phyloP scores from a whole-genome alignment of 2,329 filamentous ascomycete genomes.

The Curvularia eragrostidis region DNA sequence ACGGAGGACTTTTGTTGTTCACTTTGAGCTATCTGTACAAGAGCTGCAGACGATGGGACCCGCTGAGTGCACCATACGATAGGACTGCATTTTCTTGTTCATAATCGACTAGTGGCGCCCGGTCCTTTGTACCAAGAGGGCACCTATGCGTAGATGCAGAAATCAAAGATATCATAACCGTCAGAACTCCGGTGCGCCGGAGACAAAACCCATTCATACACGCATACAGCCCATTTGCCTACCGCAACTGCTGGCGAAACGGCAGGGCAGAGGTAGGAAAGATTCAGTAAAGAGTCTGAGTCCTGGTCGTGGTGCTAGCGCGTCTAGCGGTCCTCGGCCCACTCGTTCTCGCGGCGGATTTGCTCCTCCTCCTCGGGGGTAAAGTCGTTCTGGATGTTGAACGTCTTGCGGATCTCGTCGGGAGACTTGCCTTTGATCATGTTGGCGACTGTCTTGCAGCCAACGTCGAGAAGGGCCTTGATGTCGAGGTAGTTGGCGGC shows the following conservation, averaged over 20 bases:
- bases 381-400: conserved; percentile 99
- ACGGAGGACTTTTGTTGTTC: conserved; percentile 7
- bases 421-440: conserved; percentile 99
- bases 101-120: conserved; percentile 9
- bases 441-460: conserved; percentile 99
- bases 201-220: conserved; percentile 11
- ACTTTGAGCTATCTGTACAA: conserved; percentile 11
- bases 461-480: conserved; percentile 95
- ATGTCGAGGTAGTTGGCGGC: conserved; percentile 99
- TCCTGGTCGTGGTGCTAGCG: not conserved
- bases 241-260: conserved; percentile 6
- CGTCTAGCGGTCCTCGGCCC: conserved; percentile 53
- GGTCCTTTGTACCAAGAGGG: not conserved
- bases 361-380: conserved; percentile 99
- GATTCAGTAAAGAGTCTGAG: conserved; percentile 4
- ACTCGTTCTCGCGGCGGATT: conserved; percentile 67
- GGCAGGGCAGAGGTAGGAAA: conserved; percentile 1
- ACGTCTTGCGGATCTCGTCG: conserved; percentile 98
- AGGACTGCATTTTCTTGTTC: conserved; percentile 1
- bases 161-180: conserved; percentile 12
- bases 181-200: conserved; percentile 21
- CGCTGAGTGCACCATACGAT: conserved; percentile 8
- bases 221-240: conserved; percentile 5
- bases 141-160: conserved; percentile 11
- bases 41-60: conserved; percentile 2